Evolutionary conservation across 441 rosid genomes (phyloP).

Genomic region (Iberis amara): DNA sequence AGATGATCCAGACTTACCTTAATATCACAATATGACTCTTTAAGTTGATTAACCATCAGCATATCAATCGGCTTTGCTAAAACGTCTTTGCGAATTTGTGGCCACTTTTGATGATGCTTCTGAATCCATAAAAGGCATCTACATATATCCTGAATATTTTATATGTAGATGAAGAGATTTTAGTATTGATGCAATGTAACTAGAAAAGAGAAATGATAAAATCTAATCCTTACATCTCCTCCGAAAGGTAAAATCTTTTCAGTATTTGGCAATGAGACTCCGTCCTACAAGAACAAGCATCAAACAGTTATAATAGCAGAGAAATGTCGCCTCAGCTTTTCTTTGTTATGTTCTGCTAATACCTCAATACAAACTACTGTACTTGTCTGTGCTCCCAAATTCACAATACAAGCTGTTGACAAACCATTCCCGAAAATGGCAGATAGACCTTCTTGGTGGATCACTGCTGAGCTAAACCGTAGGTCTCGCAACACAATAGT

Average conservation of each 20-base stretch:
- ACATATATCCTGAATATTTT: slow-evolving; percentile 75
- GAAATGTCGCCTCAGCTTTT: slow-evolving; percentile 16
- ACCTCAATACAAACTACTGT: slow-evolving; percentile 92
- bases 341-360: slow-evolving; percentile 23
- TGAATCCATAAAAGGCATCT: slow-evolving; percentile 98
- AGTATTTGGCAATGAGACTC: slow-evolving; percentile 85
- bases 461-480: slow-evolving; percentile 75
- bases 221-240: slow-evolving; percentile 74
- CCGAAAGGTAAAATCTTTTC: slow-evolving; percentile 94
- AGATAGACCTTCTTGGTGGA: slow-evolving; percentile 98
- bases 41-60: slow-evolving; percentile 73
- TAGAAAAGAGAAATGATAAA: neutral
- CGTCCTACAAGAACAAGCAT: slow-evolving; percentile 53
- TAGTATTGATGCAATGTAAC: too few relatives aligned
- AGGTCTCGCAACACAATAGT: slow-evolving; percentile 72
- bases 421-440: slow-evolving; percentile 94
- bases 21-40: slow-evolving; percentile 75
- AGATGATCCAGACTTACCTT: slow-evolving; percentile 43
- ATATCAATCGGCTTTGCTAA: slow-evolving; percentile 77
- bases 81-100: slow-evolving; percentile 71
- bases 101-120: slow-evolving; percentile 94
- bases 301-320: slow-evolving; percentile 5
- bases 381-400: slow-evolving; percentile 86
- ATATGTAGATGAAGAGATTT: neutral
- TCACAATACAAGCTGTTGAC: slow-evolving; percentile 86